Percentiles rank a stretch among this genome's conserved stretches.
Evolutionary conservation across 148 eudicot species (phyloP).

Genomic region (Gaultheria prostrata): DNA sequence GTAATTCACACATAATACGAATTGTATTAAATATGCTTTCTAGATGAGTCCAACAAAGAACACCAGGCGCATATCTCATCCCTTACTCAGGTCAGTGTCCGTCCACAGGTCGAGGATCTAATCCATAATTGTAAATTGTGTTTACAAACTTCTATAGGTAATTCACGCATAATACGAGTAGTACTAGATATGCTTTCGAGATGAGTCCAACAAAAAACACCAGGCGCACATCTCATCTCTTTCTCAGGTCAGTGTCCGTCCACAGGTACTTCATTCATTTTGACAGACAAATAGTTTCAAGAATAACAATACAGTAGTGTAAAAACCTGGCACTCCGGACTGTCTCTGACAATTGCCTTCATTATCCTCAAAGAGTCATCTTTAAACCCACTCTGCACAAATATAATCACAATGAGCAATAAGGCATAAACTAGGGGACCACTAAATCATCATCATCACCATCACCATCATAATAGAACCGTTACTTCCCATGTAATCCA

Average conservation of each 20-base stretch:
- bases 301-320: not conserved
- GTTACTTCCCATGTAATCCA: not conserved
- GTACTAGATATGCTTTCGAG: not conserved
- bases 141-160: not conserved
- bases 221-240: not conserved
- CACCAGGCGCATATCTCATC: not conserved
- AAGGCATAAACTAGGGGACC: not conserved
- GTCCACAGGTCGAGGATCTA: not conserved
- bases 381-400: slow-evolving; percentile 67
- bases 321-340: slow-evolving; percentile 64
- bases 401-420: slow-evolving; percentile 1
- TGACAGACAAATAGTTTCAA: not conserved
- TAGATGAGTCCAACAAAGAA: not conserved
- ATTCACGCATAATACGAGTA: not conserved
- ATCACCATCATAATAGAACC: not conserved
- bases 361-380: slow-evolving; percentile 58
- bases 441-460: not conserved
- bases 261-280: not conserved
- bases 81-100: not conserved
- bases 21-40: not conserved
- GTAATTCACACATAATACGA: not conserved
- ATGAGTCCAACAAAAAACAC: not conserved
- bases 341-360: slow-evolving; percentile 52
- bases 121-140: not conserved
- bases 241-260: not conserved